These are phyloP conservation scores for Talaromyces piceae DNA, from an alignment of 2,329 filamentous ascomycete species.

Conservation along the genomic window DNA sequence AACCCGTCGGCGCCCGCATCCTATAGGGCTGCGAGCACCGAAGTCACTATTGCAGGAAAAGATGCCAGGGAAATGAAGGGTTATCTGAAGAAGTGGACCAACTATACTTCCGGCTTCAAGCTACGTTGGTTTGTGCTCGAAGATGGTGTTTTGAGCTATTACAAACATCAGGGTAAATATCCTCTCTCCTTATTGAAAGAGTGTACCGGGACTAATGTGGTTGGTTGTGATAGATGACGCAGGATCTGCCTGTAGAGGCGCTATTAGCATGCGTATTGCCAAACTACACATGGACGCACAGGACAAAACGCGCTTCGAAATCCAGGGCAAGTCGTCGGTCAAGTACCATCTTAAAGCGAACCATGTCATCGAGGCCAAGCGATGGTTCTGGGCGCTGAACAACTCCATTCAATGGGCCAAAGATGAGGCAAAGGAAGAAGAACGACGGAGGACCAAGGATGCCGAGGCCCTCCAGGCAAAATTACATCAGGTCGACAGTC, in stretches of 20 bases:
- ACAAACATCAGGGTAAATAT: constrained; percentile 79
- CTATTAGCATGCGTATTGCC: constrained; percentile 98
- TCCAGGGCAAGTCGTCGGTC: constrained; percentile 94
- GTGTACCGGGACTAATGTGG: constrained; percentile 3
- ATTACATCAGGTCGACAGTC: constrained; percentile 58
- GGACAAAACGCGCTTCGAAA: constrained; percentile 96
- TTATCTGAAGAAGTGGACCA: constrained; percentile 99
- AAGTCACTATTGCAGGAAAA: constrained; percentile 59
- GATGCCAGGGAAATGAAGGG: constrained; percentile 97
- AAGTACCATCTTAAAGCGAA: constrained; percentile 98
- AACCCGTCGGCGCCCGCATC: constrained; percentile 50
- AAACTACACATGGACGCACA: constrained; percentile 91
- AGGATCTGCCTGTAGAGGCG: constrained; percentile 89
- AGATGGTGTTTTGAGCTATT: constrained; percentile 95
- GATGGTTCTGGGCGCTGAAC: constrained; percentile 98
- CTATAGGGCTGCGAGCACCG: constrained; percentile 34
- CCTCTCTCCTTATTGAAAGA: background rate
- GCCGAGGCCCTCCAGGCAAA: constrained; percentile 74
- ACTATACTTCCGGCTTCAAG: constrained; percentile 96
- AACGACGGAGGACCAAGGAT: constrained; percentile 64
- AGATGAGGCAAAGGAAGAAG: constrained; percentile 89
- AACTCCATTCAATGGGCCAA: constrained; percentile 99
- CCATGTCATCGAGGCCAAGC: constrained; percentile 94
- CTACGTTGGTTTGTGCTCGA: constrained; percentile 96
- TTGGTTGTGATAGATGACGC: constrained; percentile 64